phyloP scores from a whole-genome alignment of 179 eudicot species.

The Corrigiola litoralis region DNA sequence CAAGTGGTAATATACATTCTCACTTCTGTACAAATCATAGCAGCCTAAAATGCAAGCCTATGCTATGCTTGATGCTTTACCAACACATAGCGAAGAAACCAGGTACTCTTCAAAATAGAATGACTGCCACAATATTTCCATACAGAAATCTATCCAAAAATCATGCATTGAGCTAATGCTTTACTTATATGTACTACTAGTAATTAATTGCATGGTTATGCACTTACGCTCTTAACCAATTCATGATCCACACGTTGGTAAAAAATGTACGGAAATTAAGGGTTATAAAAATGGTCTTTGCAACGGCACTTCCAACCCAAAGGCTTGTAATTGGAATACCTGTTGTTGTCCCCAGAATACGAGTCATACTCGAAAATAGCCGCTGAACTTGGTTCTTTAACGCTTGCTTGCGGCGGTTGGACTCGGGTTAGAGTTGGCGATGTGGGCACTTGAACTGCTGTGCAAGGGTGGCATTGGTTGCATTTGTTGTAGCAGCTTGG shows the following conservation, averaged over 20 bases:
- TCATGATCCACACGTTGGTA: no score
- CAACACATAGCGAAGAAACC: no score
- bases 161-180: background rate
- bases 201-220: conserved; percentile 9
- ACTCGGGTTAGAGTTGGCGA: conserved; percentile 35
- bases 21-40: no score
- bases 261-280: conserved; percentile 24
- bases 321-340: conserved; percentile 92
- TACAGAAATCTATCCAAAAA: background rate
- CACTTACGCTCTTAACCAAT: background rate
- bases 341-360: conserved; percentile 25
- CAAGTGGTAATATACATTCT: no score
- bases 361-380: conserved; percentile 20
- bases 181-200: background rate
- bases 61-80: no score
- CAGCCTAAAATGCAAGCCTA: no score
- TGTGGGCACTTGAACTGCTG: conserved; percentile 75
- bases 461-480: conserved; percentile 91
- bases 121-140: background rate
- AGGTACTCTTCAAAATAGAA: no score
- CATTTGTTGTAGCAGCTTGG: conserved; percentile 98
- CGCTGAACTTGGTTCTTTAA: background rate
- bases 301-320: conserved; percentile 91
- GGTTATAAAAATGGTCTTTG: conserved; percentile 57
- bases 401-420: conserved; percentile 10